Evolutionary conservation across 2,329 filamentous ascomycete species (phyloP).

Genomic region (Aureobasidium sp.): DNA sequence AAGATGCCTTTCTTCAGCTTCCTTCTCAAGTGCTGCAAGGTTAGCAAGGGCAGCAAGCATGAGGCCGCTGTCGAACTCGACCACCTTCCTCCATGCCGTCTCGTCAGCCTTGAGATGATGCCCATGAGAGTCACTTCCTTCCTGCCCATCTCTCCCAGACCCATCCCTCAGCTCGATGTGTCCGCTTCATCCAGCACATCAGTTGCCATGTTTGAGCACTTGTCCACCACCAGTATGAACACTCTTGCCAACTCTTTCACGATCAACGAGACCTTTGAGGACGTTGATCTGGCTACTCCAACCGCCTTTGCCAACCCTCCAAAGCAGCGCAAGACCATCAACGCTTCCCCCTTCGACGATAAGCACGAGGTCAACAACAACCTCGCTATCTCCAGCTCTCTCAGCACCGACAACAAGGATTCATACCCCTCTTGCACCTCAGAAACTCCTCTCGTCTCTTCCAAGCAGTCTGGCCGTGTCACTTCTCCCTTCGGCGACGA

Average conservation of each 20-base stretch:
- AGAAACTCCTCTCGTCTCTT: not conserved
- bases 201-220: not conserved
- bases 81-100: not conserved
- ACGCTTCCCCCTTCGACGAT: not conserved
- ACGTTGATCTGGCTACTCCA: not conserved
- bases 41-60: not conserved
- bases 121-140: not conserved
- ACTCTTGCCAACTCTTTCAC: not conserved
- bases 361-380: not conserved
- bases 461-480: not conserved
- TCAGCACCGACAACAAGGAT: not conserved
- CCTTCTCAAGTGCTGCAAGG: not conserved
- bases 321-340: not conserved
- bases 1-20: not conserved
- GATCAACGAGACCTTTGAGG: not conserved
- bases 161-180: not conserved
- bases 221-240: not conserved
- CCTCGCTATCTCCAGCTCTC: not conserved
- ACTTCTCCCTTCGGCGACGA: not conserved
- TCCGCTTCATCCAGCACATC: not conserved
- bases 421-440: not conserved
- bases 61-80: not conserved
- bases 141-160: not conserved
- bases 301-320: not conserved
- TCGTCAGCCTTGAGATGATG: not conserved